Percentiles rank a stretch among this genome's conserved stretches.
phyloP scores from a whole-genome alignment of 495 filamentous ascomycete species.

The Penicillium samsonianum region DNA sequence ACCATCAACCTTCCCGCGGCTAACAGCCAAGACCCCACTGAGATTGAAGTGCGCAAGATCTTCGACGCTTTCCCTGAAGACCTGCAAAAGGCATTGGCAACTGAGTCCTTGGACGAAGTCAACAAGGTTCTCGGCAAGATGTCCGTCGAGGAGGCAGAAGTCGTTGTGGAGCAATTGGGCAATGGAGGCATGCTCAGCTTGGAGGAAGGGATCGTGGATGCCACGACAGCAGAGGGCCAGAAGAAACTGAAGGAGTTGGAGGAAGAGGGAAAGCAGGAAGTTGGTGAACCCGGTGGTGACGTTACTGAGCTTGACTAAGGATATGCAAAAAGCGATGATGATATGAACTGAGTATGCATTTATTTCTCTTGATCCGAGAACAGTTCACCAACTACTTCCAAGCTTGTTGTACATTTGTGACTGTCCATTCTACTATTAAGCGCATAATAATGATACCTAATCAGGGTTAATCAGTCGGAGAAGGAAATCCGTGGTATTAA shows the following conservation, averaged over 20 bases:
- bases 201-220: conserved; percentile 91
- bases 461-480: background rate
- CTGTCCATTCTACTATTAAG: background rate
- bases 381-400: background rate
- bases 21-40: conserved; percentile 63
- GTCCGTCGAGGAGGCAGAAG: conserved; percentile 90
- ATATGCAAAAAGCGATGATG: conserved; percentile 11
- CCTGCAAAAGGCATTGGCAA: conserved; percentile 77
- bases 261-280: conserved; percentile 50
- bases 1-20: conserved; percentile 74
- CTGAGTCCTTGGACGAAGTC: conserved; percentile 85
- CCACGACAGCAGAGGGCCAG: conserved; percentile 88
- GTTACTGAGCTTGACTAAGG: conserved; percentile 45
- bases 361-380: conserved; percentile 2
- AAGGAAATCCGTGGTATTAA: conserved; percentile 28
- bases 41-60: conserved; percentile 66
- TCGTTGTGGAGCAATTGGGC: conserved; percentile 79
- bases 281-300: conserved; percentile 45
- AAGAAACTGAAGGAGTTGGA: conserved; percentile 78
- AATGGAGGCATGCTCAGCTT: conserved; percentile 90
- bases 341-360: conserved; percentile 18
- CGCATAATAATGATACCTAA: background rate
- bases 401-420: background rate
- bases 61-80: conserved; percentile 83
- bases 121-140: conserved; percentile 95